Percentiles rank a stretch among this genome's conserved stretches.
Evolutionary conservation across 192 early-diverging fungal species (phyloP).

Genomic region (Backusella morwellensis): DNA sequence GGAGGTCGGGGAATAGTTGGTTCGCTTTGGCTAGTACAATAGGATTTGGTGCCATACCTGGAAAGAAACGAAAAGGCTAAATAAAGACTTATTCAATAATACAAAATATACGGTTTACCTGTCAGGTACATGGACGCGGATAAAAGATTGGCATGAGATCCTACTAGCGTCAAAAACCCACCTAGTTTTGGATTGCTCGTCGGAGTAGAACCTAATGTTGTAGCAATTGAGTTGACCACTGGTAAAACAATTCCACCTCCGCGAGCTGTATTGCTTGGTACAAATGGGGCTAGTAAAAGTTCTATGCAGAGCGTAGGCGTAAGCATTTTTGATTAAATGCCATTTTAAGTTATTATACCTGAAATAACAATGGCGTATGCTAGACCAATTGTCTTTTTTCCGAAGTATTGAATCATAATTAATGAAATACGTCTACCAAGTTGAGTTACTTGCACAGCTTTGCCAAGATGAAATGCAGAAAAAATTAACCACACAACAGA

Average conservation of each 20-base stretch:
- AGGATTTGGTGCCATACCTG: conserved; percentile 70
- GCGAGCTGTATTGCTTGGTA: conserved; percentile 72
- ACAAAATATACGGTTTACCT: conserved; percentile 19
- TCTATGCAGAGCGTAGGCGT: conserved; percentile 44
- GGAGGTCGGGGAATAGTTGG: conserved; percentile 55
- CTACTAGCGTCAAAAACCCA: conserved; percentile 60
- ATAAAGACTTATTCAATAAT: not conserved
- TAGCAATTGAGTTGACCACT: conserved; percentile 64
- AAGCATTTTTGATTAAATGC: not conserved
- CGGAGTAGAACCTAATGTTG: conserved; percentile 51
- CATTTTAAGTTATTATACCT: conserved; percentile 21
- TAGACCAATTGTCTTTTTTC: conserved; percentile 49
- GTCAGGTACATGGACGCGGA: conserved; percentile 73
- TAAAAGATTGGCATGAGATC: conserved; percentile 67
- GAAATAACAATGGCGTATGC: conserved; percentile 51
- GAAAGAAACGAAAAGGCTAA: not conserved
- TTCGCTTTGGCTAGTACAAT: conserved; percentile 60
- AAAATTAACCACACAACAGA: conserved; percentile 70
- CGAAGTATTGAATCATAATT: conserved; percentile 49
- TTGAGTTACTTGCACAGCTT: conserved; percentile 58
- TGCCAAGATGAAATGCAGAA: conserved; percentile 73
- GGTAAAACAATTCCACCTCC: conserved; percentile 79
- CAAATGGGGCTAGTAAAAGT: conserved; percentile 63
- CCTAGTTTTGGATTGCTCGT: conserved; percentile 38
- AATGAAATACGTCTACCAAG: conserved; percentile 66